Percentiles rank a stretch among this genome's conserved stretches.
These are phyloP conservation scores for Ustilago hordei DNA, from an alignment of 1,284 basidiomycete species.

Conservation along the genomic window DNA sequence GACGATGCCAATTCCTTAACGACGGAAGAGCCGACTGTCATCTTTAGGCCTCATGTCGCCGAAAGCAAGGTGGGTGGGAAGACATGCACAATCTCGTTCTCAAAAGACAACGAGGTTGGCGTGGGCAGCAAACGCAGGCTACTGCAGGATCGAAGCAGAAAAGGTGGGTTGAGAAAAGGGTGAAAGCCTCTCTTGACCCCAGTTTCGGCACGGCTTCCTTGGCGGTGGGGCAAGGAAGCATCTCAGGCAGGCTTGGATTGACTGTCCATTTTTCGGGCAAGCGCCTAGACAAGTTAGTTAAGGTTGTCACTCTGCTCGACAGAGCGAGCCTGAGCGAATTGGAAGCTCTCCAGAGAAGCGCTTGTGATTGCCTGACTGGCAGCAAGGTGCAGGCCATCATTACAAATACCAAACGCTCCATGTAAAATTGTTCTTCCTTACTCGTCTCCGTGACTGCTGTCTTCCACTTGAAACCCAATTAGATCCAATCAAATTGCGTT, in stretches of 20 bases:
- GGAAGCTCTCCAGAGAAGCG: not conserved
- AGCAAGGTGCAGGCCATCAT: too few relatives aligned
- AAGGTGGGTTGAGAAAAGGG: not conserved
- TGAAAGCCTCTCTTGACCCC: not conserved
- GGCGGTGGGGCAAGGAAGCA: not conserved
- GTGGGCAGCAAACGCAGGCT: not conserved
- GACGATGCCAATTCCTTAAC: too few relatives aligned
- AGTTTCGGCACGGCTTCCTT: not conserved
- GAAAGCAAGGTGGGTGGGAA: not conserved
- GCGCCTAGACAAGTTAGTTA: not conserved
- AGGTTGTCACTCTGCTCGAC: not conserved
- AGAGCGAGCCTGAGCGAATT: not conserved
- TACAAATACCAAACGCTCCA: not conserved
- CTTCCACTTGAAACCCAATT: not conserved
- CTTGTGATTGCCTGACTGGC: slow-evolving; percentile 3
- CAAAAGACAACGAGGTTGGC: not conserved
- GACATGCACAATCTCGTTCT: not conserved
- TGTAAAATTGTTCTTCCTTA: too few relatives aligned
- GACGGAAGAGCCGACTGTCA: too few relatives aligned
- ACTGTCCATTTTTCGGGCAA: not conserved
- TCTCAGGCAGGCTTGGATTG: not conserved
- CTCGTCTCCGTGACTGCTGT: not conserved
- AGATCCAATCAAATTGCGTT: slow-evolving; percentile 1
- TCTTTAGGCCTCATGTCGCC: too few relatives aligned
- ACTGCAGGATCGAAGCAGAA: not conserved